Evolutionary conservation across 2,329 filamentous ascomycete genomes (phyloP).

Genomic region (Aspergillus aculeatus): DNA sequence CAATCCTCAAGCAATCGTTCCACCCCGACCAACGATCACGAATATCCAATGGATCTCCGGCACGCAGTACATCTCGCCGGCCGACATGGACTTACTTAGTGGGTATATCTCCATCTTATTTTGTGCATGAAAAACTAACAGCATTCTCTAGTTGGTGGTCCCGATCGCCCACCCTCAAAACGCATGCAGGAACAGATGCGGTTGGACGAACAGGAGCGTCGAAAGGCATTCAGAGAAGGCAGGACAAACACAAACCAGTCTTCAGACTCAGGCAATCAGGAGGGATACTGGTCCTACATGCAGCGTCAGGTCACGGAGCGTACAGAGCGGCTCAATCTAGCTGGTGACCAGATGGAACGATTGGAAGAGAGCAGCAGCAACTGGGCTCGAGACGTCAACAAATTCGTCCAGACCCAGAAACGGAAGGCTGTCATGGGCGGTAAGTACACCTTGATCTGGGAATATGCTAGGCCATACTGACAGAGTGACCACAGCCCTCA

Average conservation of each 20-base stretch:
- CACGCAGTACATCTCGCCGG: conserved; percentile 82
- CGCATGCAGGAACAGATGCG: conserved; percentile 79
- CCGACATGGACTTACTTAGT: conserved; percentile 83
- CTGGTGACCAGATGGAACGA: conserved; percentile 81
- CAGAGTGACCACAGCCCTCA: conserved; percentile 31
- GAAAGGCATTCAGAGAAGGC: conserved; percentile 39
- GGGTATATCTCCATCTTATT: conserved; percentile 20
- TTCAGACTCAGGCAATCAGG: conserved; percentile 51
- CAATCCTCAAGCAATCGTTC: conserved; percentile 71
- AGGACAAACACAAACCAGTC: conserved; percentile 29
- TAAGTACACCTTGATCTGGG: conserved; percentile 24
- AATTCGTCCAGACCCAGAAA: conserved; percentile 86
- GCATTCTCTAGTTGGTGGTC: conserved; percentile 64
- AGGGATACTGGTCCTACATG: conserved; percentile 74
- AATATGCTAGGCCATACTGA: conserved; percentile 2
- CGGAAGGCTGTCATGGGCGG: conserved; percentile 73
- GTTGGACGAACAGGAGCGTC: conserved; percentile 64
- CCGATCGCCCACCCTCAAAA: conserved; percentile 83
- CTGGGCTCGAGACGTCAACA: conserved; percentile 85
- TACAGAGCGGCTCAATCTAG: conserved; percentile 79
- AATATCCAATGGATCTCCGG: conserved; percentile 96
- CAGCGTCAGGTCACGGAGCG: conserved; percentile 83
- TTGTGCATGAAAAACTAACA: neutral
- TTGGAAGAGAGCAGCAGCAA: conserved; percentile 76
- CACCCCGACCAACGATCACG: conserved; percentile 85